Percentiles rank a stretch among this genome's conserved stretches.
Evolutionary conservation across 257 asterid genomes (phyloP).

Genomic region (Osmanthus fragrans): DNA sequence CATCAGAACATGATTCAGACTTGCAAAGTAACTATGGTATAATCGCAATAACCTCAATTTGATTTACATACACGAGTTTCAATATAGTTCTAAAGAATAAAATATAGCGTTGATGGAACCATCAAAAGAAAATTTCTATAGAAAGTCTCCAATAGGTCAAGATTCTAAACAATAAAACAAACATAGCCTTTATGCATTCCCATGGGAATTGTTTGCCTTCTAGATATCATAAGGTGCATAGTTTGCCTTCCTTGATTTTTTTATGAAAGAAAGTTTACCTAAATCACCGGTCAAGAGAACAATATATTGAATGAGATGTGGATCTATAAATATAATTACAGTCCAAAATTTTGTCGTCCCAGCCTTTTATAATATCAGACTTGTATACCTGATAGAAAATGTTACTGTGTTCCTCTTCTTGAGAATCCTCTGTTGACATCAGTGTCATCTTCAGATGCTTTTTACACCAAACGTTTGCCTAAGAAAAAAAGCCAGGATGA

Average conservation of each 20-base stretch:
- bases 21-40: background rate
- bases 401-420: slow-evolving; percentile 83
- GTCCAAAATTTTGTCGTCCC: background rate
- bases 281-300: slow-evolving; percentile 7
- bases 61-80: background rate
- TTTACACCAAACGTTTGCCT: slow-evolving; percentile 91
- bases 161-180: slow-evolving; percentile 16
- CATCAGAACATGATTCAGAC: background rate
- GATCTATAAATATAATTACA: background rate
- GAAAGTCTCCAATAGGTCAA: background rate
- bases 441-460: slow-evolving; percentile 94
- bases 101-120: background rate
- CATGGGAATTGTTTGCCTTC: background rate
- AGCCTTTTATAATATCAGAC: background rate
- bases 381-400: slow-evolving; percentile 75
- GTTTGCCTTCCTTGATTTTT: background rate
- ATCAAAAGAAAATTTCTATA: background rate
- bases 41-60: background rate
- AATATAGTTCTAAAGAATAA: background rate
- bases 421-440: slow-evolving; percentile 86
- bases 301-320: background rate
- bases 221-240: background rate
- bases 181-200: background rate
- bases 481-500: slow-evolving; percentile 22
- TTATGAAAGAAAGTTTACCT: background rate